Evolutionary conservation across 345 rosid species (phyloP).

Genomic region (Eucalyptus rudis): DNA sequence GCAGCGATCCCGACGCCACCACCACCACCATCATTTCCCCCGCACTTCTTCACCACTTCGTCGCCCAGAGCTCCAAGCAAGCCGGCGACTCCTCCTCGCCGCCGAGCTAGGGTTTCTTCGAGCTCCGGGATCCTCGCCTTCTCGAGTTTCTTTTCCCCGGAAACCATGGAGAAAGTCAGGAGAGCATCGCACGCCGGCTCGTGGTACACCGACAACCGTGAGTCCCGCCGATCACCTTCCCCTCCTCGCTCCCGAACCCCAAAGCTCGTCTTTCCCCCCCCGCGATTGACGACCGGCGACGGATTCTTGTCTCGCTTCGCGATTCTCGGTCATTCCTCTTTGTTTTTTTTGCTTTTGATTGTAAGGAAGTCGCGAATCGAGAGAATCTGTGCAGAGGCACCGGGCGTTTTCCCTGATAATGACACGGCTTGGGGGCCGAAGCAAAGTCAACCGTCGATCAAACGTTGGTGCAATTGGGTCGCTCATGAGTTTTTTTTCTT

Average conservation of each 20-base stretch:
- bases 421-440: not conserved
- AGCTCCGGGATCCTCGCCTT: not conserved
- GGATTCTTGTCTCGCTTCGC: not conserved
- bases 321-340: not conserved
- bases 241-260: not conserved
- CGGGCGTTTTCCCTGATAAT: not conserved
- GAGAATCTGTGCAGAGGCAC: not conserved
- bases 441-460: not conserved
- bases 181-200: constrained; percentile 74
- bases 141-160: not conserved
- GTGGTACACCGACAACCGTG: constrained; percentile 74
- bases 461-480: not conserved
- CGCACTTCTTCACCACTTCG: not conserved
- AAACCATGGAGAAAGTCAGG: constrained; percentile 35
- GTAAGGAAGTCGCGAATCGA: not conserved
- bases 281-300: not conserved
- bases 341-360: not conserved
- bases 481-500: not conserved
- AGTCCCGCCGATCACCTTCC: constrained; percentile 2
- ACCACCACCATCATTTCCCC: not conserved
- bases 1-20: not conserved
- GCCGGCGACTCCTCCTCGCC: not conserved
- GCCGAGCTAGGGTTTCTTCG: not conserved
- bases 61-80: not conserved
- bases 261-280: not conserved